These are phyloP conservation scores for Boletus edulis DNA, from an alignment of 768 basidiomycete genomes.

Conservation along the genomic window DNA sequence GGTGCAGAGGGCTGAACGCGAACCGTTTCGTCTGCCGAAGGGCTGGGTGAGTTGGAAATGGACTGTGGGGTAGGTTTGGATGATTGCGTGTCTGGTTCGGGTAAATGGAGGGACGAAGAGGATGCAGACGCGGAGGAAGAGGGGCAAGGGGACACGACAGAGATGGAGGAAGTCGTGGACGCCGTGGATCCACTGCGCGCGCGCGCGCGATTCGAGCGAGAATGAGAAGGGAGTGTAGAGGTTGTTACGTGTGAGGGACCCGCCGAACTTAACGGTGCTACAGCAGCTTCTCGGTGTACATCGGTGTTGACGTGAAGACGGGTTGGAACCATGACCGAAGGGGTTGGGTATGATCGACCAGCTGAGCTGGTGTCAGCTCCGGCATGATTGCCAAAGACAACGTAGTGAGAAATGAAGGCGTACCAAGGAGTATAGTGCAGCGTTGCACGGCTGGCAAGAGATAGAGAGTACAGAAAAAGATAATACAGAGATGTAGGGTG, in stretches of 20 bases:
- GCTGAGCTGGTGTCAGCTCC: constrained; percentile 1
- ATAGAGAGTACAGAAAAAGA: constrained; percentile 11
- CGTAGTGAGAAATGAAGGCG: not conserved
- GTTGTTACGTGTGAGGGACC: constrained; percentile 30
- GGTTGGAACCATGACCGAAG: constrained; percentile 38
- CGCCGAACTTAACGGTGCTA: constrained; percentile 32
- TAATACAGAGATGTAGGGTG: constrained; percentile 21
- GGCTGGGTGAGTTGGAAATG: constrained; percentile 39
- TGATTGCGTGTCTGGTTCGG: constrained; percentile 33
- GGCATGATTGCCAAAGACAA: constrained; percentile 1
- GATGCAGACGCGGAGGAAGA: constrained; percentile 43
- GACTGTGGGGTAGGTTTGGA: constrained; percentile 9
- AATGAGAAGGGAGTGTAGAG: constrained; percentile 15
- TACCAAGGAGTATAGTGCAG: constrained; percentile 6
- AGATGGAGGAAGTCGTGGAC: constrained; percentile 55
- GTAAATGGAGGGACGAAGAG: constrained; percentile 47
- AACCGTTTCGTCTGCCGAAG: constrained; percentile 48
- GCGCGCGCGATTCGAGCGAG: constrained; percentile 25
- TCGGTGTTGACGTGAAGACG: constrained; percentile 52
- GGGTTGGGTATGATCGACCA: not conserved
- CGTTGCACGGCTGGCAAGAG: not conserved
- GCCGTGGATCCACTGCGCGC: constrained; percentile 52
- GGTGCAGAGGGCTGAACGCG: constrained; percentile 37
- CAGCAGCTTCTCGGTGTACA: constrained; percentile 32
- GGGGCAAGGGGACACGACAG: constrained; percentile 52